Evolutionary conservation across 768 basidiomycete genomes (phyloP).

Genomic region (Lyophyllum semitale): DNA sequence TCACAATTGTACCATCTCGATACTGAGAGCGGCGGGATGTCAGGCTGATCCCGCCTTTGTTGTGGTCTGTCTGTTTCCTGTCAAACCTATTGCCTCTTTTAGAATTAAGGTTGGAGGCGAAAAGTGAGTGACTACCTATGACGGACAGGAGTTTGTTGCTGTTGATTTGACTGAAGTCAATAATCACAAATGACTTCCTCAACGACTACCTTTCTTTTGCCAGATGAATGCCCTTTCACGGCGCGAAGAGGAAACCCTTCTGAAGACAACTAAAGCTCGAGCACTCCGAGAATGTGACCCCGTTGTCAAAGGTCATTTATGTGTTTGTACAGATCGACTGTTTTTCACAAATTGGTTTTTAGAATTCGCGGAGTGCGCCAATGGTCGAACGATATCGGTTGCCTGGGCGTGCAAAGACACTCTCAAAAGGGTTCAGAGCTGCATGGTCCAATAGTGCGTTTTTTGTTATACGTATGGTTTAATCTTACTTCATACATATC

Average conservation of each 20-base stretch:
- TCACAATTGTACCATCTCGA: no score
- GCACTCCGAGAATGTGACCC: conserved; percentile 80
- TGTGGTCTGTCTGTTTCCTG: no score
- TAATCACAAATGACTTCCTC: neutral
- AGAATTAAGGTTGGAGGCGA: no score
- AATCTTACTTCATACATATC: conserved; percentile 2
- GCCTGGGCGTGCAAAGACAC: conserved; percentile 81
- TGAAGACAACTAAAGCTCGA: conserved; percentile 78
- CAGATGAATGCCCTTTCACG: conserved; percentile 83
- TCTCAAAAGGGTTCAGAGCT: conserved; percentile 71
- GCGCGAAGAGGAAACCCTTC: conserved; percentile 83
- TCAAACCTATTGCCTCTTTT: no score
- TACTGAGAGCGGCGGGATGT: no score
- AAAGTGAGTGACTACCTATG: no score
- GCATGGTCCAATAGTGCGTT: conserved; percentile 79
- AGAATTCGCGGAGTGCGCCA: conserved; percentile 88
- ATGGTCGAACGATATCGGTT: conserved; percentile 79
- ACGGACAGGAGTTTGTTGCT: neutral
- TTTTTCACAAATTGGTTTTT: conserved; percentile 3
- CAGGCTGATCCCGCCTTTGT: no score
- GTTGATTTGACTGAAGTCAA: neutral
- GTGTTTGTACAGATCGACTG: neutral
- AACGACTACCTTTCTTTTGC: neutral
- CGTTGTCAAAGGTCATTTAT: conserved; percentile 64
- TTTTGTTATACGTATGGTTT: neutral